These are phyloP conservation scores for Cyclocybe aegerita DNA, from an alignment of 768 basidiomycete species.

Conservation along the genomic window DNA sequence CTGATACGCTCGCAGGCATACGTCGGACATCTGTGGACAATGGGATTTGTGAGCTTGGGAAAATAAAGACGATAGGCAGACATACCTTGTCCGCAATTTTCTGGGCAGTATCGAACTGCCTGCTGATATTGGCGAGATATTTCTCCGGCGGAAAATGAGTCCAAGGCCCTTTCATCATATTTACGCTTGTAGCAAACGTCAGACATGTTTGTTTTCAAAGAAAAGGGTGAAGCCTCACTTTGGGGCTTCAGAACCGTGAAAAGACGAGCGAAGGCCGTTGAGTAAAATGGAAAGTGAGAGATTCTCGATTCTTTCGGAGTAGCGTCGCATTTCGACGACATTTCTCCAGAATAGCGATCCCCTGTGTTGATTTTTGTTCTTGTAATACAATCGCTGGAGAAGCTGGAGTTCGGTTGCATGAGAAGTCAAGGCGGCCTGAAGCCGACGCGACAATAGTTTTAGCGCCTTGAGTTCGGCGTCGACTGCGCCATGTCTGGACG, in stretches of 20 bases:
- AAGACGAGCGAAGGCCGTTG: conserved; percentile 45
- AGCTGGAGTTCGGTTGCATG: conserved; percentile 55
- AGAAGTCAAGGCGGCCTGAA: conserved; percentile 41
- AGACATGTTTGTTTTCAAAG: background rate
- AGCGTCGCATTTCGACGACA: conserved; percentile 58
- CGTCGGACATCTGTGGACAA: conserved; percentile 20
- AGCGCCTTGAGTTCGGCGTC: conserved; percentile 63
- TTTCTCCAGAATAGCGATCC: conserved; percentile 70
- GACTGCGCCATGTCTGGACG: conserved; percentile 35
- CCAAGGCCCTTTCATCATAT: conserved; percentile 62
- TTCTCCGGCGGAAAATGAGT: conserved; percentile 48
- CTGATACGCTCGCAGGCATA: conserved; percentile 49
- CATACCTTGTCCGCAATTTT: conserved; percentile 35
- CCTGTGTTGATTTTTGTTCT: conserved; percentile 78
- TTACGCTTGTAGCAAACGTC: conserved; percentile 36
- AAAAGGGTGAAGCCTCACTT: conserved; percentile 31
- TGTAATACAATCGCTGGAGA: conserved; percentile 72
- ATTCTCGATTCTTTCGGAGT: conserved; percentile 36
- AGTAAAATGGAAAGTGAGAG: conserved; percentile 30
- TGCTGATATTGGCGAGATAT: conserved; percentile 4
- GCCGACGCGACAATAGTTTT: conserved; percentile 51
- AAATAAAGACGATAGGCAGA: background rate
- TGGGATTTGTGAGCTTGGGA: background rate
- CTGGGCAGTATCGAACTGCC: conserved; percentile 9
- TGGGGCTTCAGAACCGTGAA: conserved; percentile 41